These are phyloP conservation scores for Spizellomyces sp. DNA, from an alignment of 192 early-diverging fungal genomes.

Conservation along the genomic window DNA sequence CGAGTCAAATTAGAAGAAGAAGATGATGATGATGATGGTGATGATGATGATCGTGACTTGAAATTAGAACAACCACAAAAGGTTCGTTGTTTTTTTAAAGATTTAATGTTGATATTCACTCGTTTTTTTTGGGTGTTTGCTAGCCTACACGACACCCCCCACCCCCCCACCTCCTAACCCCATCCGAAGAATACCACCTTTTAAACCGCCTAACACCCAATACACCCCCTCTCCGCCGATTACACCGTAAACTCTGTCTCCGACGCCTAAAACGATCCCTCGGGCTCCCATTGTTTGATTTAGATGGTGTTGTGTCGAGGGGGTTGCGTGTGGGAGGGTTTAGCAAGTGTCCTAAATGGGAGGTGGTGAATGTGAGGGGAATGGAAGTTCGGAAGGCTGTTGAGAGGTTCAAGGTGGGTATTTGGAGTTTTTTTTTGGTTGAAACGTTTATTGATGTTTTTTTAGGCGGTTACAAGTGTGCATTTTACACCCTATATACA, in stretches of 20 bases:
- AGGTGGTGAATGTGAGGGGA: background rate
- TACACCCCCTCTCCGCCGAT: slow-evolving; percentile 42
- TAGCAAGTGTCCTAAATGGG: background rate
- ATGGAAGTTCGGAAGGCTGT: slow-evolving; percentile 14
- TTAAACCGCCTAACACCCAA: slow-evolving; percentile 54
- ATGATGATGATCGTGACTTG: background rate
- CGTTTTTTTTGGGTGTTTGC: background rate
- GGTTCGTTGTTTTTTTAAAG: no score
- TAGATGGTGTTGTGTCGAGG: slow-evolving; percentile 57
- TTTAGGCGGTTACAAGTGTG: slow-evolving; percentile 39
- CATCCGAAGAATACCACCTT: slow-evolving; percentile 58
- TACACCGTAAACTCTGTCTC: slow-evolving; percentile 60
- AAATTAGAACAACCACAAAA: background rate
- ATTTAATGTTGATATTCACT: no score
- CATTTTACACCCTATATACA: slow-evolving; percentile 62
- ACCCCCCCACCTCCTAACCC: slow-evolving; percentile 27
- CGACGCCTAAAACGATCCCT: slow-evolving; percentile 64
- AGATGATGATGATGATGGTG: background rate
- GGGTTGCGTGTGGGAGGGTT: slow-evolving; percentile 28
- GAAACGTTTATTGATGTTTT: slow-evolving; percentile 1
- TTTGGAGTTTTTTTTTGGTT: no score
- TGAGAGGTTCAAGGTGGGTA: slow-evolving; percentile 19
- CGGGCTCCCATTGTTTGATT: slow-evolving; percentile 65
- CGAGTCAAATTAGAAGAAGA: background rate
- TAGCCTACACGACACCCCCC: slow-evolving; percentile 8